These are phyloP conservation scores for Azolla pinnata DNA, from an alignment of 75 land plant species.

Conservation along the genomic window DNA sequence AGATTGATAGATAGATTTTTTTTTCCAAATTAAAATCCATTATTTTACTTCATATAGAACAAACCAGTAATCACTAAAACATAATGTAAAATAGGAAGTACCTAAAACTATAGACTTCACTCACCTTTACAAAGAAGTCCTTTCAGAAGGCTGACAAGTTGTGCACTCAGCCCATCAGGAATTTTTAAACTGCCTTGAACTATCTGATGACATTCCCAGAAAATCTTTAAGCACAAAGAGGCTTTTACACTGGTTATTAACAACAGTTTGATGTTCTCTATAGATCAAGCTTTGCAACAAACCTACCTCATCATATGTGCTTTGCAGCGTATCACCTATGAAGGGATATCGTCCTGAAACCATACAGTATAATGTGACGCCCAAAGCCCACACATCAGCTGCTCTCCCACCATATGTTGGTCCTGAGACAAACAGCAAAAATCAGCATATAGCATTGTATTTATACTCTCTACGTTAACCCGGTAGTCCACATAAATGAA, in stretches of 20 bases:
- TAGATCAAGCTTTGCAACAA: not conserved
- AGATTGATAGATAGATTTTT: not conserved
- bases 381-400: slow-evolving; percentile 94
- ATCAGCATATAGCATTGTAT: not conserved
- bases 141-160: slow-evolving; percentile 49
- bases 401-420: slow-evolving; percentile 77
- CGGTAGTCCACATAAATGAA: too few species aligned
- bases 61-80: not conserved
- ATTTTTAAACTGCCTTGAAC: slow-evolving; percentile 46
- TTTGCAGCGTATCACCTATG: slow-evolving; percentile 77
- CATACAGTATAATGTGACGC: slow-evolving; percentile 93
- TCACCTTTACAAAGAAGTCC: slow-evolving; percentile 90
- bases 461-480: not conserved
- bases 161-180: slow-evolving; percentile 48
- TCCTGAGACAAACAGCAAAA: slow-evolving; percentile 32
- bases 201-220: slow-evolving; percentile 42
- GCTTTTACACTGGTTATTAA: too few species aligned
- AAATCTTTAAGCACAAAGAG: not conserved
- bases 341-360: slow-evolving; percentile 77
- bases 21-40: not conserved
- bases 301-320: slow-evolving; percentile 78
- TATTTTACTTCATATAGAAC: not conserved
- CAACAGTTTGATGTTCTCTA: not conserved
- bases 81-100: not conserved
- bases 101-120: not conserved